Evolutionary conservation across 75 land plant species (phyloP).

Genomic region (Selaginella moellendorffii): DNA sequence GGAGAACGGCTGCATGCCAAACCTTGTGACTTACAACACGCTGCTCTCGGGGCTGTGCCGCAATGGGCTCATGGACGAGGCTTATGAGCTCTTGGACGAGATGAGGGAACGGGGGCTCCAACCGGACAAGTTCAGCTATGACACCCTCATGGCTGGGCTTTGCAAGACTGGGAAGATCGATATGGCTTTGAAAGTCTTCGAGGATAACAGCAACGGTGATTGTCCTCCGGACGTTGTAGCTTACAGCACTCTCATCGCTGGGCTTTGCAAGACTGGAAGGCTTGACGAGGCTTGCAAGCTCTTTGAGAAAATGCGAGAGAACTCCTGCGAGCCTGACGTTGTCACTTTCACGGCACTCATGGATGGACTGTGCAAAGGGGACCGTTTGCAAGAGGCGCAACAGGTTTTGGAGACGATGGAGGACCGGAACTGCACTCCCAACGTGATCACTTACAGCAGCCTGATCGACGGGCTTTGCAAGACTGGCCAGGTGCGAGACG

Average conservation of each 20-base stretch:
- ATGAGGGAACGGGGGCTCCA: neutral
- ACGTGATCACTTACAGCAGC: conserved; percentile 23
- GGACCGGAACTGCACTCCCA: conserved; percentile 32
- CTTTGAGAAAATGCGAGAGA: conserved; percentile 25
- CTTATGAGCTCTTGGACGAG: neutral
- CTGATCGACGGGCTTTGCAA: conserved; percentile 17
- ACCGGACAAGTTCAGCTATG: conserved; percentile 16
- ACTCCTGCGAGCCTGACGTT: conserved; percentile 24
- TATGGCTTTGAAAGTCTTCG: conserved; percentile 6
- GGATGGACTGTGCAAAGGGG: conserved; percentile 26
- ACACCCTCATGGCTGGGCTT: conserved; percentile 33
- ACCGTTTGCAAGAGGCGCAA: conserved; percentile 14
- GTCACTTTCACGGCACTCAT: conserved; percentile 28
- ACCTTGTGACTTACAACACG: conserved; percentile 4
- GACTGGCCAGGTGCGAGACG: neutral
- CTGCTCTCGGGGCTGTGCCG: neutral
- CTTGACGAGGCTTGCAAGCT: conserved; percentile 30
- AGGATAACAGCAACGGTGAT: conserved; percentile 27
- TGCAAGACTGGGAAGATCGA: conserved; percentile 23
- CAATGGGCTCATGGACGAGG: neutral
- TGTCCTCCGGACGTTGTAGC: conserved; percentile 28
- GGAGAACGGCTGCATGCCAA: conserved; percentile 1
- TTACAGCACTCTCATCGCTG: conserved; percentile 30
- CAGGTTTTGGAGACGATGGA: conserved; percentile 30
- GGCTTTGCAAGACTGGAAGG: conserved; percentile 21